phyloP scores from a whole-genome alignment of 805 yeast genomes.

The Yamadazyma philogaea region DNA sequence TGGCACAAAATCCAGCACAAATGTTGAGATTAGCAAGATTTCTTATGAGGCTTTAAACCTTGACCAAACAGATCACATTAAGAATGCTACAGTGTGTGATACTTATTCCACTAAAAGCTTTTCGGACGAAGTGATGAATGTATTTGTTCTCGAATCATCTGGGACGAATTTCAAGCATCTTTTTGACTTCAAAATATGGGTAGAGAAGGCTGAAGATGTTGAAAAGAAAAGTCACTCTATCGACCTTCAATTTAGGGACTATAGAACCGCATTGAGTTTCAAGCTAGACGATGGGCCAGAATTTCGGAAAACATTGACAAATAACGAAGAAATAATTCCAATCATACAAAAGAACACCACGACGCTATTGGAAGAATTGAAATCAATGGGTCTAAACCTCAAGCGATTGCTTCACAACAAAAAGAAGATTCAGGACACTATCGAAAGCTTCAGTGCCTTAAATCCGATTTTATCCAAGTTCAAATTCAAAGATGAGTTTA shows the following conservation, averaged over 20 bases:
- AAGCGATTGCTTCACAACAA: conserved; percentile 20
- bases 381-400: conserved; percentile 25
- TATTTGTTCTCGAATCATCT: conserved; percentile 25
- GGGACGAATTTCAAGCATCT: conserved; percentile 14
- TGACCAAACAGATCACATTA: conserved; percentile 18
- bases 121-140: conserved; percentile 18
- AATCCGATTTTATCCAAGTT: conserved; percentile 24
- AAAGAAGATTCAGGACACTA: conserved; percentile 21
- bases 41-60: conserved; percentile 16
- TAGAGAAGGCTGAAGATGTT: conserved; percentile 15
- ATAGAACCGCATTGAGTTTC: conserved; percentile 31
- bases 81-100: conserved; percentile 29
- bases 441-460: conserved; percentile 20
- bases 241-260: conserved; percentile 16
- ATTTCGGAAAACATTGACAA: conserved; percentile 30
- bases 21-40: conserved; percentile 29
- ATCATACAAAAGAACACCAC: conserved; percentile 23
- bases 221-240: neutral
- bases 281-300: conserved; percentile 44
- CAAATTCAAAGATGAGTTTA: conserved; percentile 25
- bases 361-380: conserved; percentile 30
- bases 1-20: neutral
- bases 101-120: conserved; percentile 16
- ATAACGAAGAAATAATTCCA: conserved; percentile 32
- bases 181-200: conserved; percentile 28